phyloP scores from a whole-genome alignment of 176 grass and related monocot genomes.

The Triticum monococcum region DNA sequence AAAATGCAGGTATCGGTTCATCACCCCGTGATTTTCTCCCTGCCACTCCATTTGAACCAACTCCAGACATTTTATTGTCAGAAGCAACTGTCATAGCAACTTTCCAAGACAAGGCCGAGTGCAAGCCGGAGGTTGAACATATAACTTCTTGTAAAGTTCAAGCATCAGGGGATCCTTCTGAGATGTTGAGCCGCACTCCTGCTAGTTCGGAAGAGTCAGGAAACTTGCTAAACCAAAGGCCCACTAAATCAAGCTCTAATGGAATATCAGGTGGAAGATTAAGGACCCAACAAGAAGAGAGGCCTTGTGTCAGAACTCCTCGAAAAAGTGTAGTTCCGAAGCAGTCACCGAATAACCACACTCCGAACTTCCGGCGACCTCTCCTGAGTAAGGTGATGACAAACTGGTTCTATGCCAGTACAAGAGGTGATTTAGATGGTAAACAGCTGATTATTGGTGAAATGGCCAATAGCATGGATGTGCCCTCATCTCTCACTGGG shows the following conservation, averaged over 20 bases:
- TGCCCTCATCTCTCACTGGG: conserved; percentile 71
- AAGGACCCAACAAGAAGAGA: conserved; percentile 35
- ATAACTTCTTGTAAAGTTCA: conserved; percentile 28
- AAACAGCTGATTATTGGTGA: conserved; percentile 61
- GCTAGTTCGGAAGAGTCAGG: conserved; percentile 10
- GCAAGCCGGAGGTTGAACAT: conserved; percentile 20
- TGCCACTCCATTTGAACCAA: conserved; percentile 25
- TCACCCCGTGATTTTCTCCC: conserved; percentile 12
- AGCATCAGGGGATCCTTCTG: conserved; percentile 31
- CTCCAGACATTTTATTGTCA: conserved; percentile 33
- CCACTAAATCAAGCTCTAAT: conserved; percentile 32
- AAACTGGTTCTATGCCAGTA: conserved; percentile 66
- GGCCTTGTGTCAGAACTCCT: conserved; percentile 21
- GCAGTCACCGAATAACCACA: conserved; percentile 44
- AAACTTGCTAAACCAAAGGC: conserved; percentile 18
- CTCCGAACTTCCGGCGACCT: conserved; percentile 84
- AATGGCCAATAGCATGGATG: conserved; percentile 59
- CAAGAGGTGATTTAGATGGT: conserved; percentile 65
- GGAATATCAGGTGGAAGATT: conserved; percentile 21
- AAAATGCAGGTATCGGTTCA: conserved; percentile 41
- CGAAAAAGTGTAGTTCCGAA: conserved; percentile 45
- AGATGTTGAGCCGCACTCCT: not conserved
- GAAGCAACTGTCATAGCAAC: conserved; percentile 38
- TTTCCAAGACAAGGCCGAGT: conserved; percentile 53
- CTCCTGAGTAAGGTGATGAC: conserved; percentile 84